A percentile compares a stretch with the other conserved stretches of the same genome.
These are phyloP conservation scores for Brassica hybrid DNA, from an alignment of 441 rosid species.

Conservation along the genomic window DNA sequence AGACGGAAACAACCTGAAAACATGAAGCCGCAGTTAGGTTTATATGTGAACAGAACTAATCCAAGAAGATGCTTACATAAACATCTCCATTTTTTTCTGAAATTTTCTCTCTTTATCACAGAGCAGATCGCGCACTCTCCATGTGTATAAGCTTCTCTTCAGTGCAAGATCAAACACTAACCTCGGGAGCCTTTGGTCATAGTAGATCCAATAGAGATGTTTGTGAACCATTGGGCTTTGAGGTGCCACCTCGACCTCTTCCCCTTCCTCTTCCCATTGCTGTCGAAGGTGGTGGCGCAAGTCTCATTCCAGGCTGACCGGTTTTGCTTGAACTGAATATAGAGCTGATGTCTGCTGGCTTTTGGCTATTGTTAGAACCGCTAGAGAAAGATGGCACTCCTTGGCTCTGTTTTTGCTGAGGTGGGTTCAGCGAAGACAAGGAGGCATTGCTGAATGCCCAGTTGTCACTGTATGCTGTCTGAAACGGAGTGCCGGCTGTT, in stretches of 20 bases:
- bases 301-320: conserved; percentile 68
- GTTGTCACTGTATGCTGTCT: conserved; percentile 31
- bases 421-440: conserved; percentile 41
- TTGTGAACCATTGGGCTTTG: conserved; percentile 56
- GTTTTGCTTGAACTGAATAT: conserved; percentile 67
- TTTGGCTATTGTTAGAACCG: conserved; percentile 46
- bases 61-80: not conserved
- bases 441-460: conserved; percentile 61
- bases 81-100: no score
- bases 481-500: conserved; percentile 40
- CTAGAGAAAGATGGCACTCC: conserved; percentile 46
- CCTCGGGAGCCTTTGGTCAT: conserved; percentile 28
- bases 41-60: not conserved
- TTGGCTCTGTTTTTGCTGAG: conserved; percentile 56
- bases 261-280: conserved; percentile 87
- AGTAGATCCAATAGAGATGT: conserved; percentile 81
- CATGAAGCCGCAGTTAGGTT: not conserved
- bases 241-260: conserved; percentile 59
- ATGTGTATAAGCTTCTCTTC: conserved; percentile 26
- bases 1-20: not conserved
- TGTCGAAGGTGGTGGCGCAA: conserved; percentile 80
- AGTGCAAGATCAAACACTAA: conserved; percentile 12
- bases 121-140: conserved; percentile 10
- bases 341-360: conserved; percentile 65
- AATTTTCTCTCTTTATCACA: not conserved